Conservation (phyloP, 148 eudicot species). For the Fagopyrum homotropicum region DNA sequence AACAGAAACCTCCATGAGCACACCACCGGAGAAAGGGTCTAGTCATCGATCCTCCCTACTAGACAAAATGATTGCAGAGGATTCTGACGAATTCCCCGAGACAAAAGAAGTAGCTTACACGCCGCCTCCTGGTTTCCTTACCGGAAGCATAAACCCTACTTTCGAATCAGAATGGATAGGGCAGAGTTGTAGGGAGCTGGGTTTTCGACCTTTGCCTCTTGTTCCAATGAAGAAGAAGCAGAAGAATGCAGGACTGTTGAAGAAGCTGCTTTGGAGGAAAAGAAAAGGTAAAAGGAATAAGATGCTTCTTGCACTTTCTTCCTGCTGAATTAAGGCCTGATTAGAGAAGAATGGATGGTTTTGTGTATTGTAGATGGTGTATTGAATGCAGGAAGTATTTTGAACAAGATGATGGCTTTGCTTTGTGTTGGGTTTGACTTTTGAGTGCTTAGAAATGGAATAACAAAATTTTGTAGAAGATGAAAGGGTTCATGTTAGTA, state of each 20-base stretch:
- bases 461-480: neutral
- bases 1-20: too few species aligned
- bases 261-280: constrained; percentile 54
- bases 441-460: neutral
- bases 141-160: constrained; percentile 14
- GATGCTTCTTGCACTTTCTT: neutral
- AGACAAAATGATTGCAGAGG: constrained; percentile 77
- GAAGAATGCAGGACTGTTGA: constrained; percentile 35
- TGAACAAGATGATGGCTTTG: neutral
- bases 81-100: constrained; percentile 36
- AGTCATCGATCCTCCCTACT: constrained; percentile 46
- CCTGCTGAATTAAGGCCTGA: neutral
- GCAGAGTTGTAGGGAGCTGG: constrained; percentile 17
- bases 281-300: constrained; percentile 14
- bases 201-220: constrained; percentile 36
- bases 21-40: constrained; percentile 12
- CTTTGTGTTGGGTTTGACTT: neutral
- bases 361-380: neutral
- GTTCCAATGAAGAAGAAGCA: constrained; percentile 48
- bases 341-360: neutral
- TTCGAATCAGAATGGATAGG: constrained; percentile 6
- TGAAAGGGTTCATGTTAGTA: too few species aligned
- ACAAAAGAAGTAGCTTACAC: constrained; percentile 39
- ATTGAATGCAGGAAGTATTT: neutral
- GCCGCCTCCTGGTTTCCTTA: constrained; percentile 15